Percentiles rank a stretch among this genome's conserved stretches.
phyloP scores from a whole-genome alignment of 2,329 filamentous ascomycete species.

The Fusarium chaquense region DNA sequence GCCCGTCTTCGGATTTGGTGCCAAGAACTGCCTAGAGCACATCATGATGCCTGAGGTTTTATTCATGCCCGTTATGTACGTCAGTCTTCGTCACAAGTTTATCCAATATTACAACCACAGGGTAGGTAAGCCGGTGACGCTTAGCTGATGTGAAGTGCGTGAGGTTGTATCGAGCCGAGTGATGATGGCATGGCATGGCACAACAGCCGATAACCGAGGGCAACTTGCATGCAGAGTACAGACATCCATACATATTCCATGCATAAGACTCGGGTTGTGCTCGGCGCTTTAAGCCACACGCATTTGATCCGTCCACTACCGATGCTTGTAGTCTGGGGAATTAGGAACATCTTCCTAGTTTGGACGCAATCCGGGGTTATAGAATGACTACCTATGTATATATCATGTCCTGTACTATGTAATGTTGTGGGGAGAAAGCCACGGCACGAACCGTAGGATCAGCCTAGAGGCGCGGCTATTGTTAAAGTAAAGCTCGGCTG shows the following conservation, averaged over 20 bases:
- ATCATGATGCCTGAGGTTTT: constrained; percentile 20
- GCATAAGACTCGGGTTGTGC: constrained; percentile 13
- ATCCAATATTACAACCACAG: constrained; percentile 14
- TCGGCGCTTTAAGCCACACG: constrained; percentile 31
- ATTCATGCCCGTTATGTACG: background rate
- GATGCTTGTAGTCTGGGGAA: constrained; percentile 12
- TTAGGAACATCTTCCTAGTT: background rate
- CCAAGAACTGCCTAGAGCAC: constrained; percentile 32
- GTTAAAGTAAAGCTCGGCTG: constrained; percentile 14
- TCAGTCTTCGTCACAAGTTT: background rate
- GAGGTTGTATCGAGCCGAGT: background rate
- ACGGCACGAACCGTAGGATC: constrained; percentile 15
- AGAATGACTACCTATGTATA: background rate
- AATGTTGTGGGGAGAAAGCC: constrained; percentile 19
- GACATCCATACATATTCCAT: background rate
- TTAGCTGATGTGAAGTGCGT: background rate
- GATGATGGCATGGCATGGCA: constrained; percentile 11
- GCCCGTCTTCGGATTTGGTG: constrained; percentile 37
- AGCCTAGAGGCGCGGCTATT: background rate
- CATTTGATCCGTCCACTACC: constrained; percentile 35
- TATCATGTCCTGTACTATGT: background rate
- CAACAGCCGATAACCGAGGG: constrained; percentile 24
- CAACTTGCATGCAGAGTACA: background rate
- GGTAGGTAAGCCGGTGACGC: constrained; percentile 14
- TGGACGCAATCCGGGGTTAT: constrained; percentile 10